Evolutionary conservation across 108 stramenopile genomes (phyloP), one percentile per base, ranked within the genome.

Genomic region (Licmophora abbreviata): DNA sequence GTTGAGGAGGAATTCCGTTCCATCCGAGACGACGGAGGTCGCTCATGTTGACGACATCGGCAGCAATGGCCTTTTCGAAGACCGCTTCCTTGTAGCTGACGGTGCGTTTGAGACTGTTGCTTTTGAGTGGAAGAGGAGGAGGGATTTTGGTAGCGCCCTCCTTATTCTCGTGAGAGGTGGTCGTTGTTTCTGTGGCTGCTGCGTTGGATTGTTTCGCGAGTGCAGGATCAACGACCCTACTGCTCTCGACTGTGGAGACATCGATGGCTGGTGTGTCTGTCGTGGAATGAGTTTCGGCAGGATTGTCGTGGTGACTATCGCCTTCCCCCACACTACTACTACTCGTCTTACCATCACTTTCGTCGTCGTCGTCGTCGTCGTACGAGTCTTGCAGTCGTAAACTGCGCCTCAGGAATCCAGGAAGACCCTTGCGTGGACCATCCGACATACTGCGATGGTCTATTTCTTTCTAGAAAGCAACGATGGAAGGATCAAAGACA

Each of bases 1-100:
- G 63, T 37, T 82, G 68, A 8, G 66, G 56, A 33, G 88, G 85
- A 23, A 86, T 79, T 28, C 88, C 88, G 56, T 91, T 91, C 88
- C 88, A 91, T 1, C 64, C 62, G 29, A 91, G 40, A 52, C 70
- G 68, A 37, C 78, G 64, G 4, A 91, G 56, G 20, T 86, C 80
- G 21, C 67, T 54, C 43, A 91, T 56, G 43, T 73, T 62, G 36
- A 84, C 76, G 8, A 85, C 69, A 36, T 68, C 29, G 23, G 68
- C 61, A 38, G 43, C 28, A n/a, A 82, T 48, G 20, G 71, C 48
- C 42, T 69, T 57, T 29, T 86, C 84, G 44, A 74, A 86, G 52
- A 74, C 75, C 2, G 28, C 52, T 51, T 79, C 80, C 42, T 74
- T 76, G 64, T 82, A 86, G 27, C 66, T 54, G 58, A 54, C 73